Base-by-base conservation (phyloP, 2,329 filamentous ascomycete species). In the Catunica adiposa region DNA sequence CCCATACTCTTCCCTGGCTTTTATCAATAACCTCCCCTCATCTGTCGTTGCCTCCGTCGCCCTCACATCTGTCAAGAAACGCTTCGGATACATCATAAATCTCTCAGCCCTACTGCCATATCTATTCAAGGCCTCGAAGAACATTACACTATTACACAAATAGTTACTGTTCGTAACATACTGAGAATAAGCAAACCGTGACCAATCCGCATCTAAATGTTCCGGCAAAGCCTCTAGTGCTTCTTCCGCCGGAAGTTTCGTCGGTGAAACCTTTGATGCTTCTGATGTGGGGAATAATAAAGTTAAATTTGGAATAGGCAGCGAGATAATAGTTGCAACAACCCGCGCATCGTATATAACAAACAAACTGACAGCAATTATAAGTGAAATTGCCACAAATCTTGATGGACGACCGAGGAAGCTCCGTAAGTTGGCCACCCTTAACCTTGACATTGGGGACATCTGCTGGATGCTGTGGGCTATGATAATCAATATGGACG, bases 111-210 rank as follows among this genome's bases (percentile, higher is more conserved):
- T 69, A 60, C 68, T 71, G 1, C 63, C 63, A 0, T 71, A 59
- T 5, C 65, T 62, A n/a, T 65, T 60, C 2, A 73, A 57, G 5
- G 65, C 67, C 61, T 71, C 70, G 58, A 73, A 73, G 14, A 73
- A 64, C 70, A 74, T 71, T 52, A 73, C 62, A 1, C 70, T 69
- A 60, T 72, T 73, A 59, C 71, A 74, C 4, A 74, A 64, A 61
- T 72, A 70, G 2, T 66, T 64, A n/a, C 61, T 60, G 44, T 68
- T 66, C 3, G 71, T 73, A 55, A 68, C 71, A 64, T 73, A 74
- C 61, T 71, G 69, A 1, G 66, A 67, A 58, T 73, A 74, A 3
- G 71, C 71, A 52, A 67, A 72, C 48, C 62, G 63, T 2, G 65
- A 66, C 71, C 71, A 73, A 15, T 51, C 26, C 25, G 69, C 59